Percentiles rank a stretch among this genome's conserved stretches.
Evolutionary conservation across 2,329 filamentous ascomycete genomes (phyloP).

Genomic region (Epichloe gansuensis): DNA sequence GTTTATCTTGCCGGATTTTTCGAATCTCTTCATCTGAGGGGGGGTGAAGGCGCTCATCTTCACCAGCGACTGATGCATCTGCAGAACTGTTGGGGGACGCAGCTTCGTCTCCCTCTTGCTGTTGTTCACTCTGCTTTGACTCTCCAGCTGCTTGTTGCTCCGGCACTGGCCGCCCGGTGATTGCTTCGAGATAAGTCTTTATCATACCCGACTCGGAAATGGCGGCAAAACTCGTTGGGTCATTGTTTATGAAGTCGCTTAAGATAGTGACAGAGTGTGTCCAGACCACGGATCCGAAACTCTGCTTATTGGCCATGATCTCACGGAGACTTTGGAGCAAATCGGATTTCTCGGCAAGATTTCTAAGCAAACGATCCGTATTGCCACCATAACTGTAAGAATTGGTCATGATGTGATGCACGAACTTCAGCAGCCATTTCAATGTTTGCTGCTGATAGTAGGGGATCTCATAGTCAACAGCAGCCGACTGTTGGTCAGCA

Average conservation of each 20-base stretch:
- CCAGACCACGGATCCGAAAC: slow-evolving; percentile 91
- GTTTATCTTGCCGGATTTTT: slow-evolving; percentile 26
- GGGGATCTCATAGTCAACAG: slow-evolving; percentile 86
- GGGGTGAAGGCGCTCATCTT: slow-evolving; percentile 37
- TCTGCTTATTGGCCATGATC: slow-evolving; percentile 65
- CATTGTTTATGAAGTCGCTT: slow-evolving; percentile 95
- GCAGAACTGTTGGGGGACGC: slow-evolving; percentile 28
- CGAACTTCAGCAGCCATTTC: slow-evolving; percentile 89
- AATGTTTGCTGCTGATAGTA: slow-evolving; percentile 89
- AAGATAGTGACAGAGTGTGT: slow-evolving; percentile 85
- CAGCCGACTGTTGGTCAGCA: slow-evolving; percentile 55
- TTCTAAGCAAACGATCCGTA: slow-evolving; percentile 79
- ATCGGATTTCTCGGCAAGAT: slow-evolving; percentile 84
- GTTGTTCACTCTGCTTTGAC: slow-evolving; percentile 18
- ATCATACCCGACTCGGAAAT: slow-evolving; percentile 91
- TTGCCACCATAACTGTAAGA: slow-evolving; percentile 57
- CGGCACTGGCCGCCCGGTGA: slow-evolving; percentile 45
- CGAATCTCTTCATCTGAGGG: slow-evolving; percentile 36
- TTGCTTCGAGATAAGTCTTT: slow-evolving; percentile 69
- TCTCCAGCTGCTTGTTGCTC: slow-evolving; percentile 15
- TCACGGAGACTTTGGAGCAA: slow-evolving; percentile 66
- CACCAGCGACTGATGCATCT: slow-evolving; percentile 22
- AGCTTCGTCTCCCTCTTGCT: slow-evolving; percentile 21
- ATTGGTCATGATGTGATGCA: slow-evolving; percentile 87
- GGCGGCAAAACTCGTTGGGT: slow-evolving; percentile 91